Evolutionary conservation across 768 basidiomycete genomes (phyloP), one percentile per base, ranked within the genome.

Genomic region (Tricholoma sp.): DNA sequence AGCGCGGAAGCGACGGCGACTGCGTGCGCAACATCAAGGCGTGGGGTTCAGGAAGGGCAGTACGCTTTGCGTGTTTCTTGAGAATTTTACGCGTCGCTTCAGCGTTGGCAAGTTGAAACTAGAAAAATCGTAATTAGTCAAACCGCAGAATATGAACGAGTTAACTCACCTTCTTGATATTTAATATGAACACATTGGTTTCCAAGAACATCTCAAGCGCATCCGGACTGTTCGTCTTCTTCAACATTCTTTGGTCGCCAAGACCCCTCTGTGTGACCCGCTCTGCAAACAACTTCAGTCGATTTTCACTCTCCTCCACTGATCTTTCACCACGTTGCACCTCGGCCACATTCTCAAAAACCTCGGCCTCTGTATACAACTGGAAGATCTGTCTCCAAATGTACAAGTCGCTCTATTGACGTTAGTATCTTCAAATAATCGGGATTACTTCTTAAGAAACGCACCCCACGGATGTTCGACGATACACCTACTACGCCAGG

Each of bases 41-140:
- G 2, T 55, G 66, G 43, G 27, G 59, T 27, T 41, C 61, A 1
- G 90, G 88, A 8, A 98, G 75, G 0, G 89, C 84, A 0, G 94
- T 96, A 3, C 91, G 85, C 67, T 96, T 96, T 27, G 90, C 81
- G 66, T 95, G 94, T 67, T 97, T 97, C 78, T 96, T 96, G 52
- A 96, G 80, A 58, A 94, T 94, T 73, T 97, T 97, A 34, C 93
- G 83, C 2, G 88, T 89, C 1, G 94, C 94, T 69, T 96, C 93
- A 6, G 86, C 79, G 65, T 92, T 96, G 6, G 91, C 93, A 37
- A 80, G 67, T 65, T 93, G 88, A 66, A 94, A 91, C 88, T 89
- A 57, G 2, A 31, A 21, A 31, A 34, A 14, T 51, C 9, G 45
- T 41, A 24, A 12, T 3, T 18, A 11, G 41, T 35, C 32, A 61